Conservation (phyloP, 495 filamentous ascomycete species). For the Friedmanniomyces endolithicus region DNA sequence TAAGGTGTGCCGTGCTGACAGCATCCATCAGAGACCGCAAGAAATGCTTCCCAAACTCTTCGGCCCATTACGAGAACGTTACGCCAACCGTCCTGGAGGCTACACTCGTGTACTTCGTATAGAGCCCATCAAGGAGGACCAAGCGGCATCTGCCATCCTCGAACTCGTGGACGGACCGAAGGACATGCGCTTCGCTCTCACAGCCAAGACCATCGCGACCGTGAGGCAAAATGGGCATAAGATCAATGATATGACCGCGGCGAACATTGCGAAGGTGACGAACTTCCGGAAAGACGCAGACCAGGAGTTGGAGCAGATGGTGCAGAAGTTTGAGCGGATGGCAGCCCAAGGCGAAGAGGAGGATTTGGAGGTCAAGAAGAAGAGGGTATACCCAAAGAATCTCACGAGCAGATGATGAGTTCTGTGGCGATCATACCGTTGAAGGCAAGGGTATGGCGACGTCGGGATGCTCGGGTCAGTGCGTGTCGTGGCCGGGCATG, state of each 20-base stretch:
- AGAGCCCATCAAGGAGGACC: conserved; percentile 60
- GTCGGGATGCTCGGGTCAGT: too few species aligned
- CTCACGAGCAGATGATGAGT: conserved; percentile 12
- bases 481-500: too few species aligned
- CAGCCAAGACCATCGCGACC: conserved; percentile 62
- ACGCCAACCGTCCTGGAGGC: conserved; percentile 68
- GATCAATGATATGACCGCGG: conserved; percentile 55
- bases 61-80: conserved; percentile 66
- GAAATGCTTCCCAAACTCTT: conserved; percentile 76
- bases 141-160: conserved; percentile 80
- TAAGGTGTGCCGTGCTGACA: neutral
- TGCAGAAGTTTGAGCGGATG: conserved; percentile 39
- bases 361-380: conserved; percentile 20
- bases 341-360: conserved; percentile 33
- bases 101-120: conserved; percentile 90
- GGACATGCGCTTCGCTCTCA: conserved; percentile 91
- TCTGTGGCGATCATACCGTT: neutral
- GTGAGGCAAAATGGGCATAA: conserved; percentile 39
- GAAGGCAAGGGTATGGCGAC: too few species aligned
- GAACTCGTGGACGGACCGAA: conserved; percentile 91
- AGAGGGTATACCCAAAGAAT: conserved; percentile 24
- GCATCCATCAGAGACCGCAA: conserved; percentile 41
- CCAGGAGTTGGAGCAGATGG: conserved; percentile 53
- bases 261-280: conserved; percentile 80
- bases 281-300: conserved; percentile 57